Base-by-base conservation (phyloP, 441 rosid genomes). In the Gossypium schwendimanii region DNA sequence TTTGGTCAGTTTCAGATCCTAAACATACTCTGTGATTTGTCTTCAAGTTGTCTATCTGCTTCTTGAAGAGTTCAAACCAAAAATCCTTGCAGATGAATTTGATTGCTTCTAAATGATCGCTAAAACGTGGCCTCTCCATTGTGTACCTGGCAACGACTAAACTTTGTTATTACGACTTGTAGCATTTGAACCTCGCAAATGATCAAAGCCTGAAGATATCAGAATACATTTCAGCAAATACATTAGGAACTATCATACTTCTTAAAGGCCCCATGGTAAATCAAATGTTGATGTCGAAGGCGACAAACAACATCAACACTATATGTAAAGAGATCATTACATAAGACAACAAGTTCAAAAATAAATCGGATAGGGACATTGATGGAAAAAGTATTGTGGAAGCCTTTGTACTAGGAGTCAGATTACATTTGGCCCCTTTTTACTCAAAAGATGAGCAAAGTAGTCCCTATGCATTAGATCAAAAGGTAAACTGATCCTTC, bases 81-180 rank as follows among this genome's bases (percentile, higher is more conserved):
- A 95, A 95, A 76, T 95, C 99, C 80, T 95, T 91, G 86, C 98
- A 95, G 75, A 95, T 95, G 85, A 92, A 92, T 86, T 95, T 95
- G 82, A 92, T 95, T 49, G 98, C 99, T 74, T 95, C 99, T 6
- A 95, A 79, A 87, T 95, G 95, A 78, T 95, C 97, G 52, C 78
- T 81, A 80, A 92, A 95, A 33, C 98, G 81, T 14, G 96, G 98
- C 55, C 97, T 88, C 77, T 94, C 99, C 93, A 94, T 88, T 0
- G 97, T 91, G 79, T 94, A 94, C 78, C 98, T 94, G 75, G 65
- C 41, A 70, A 78, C 15, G 12, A 33, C 41, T 3, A 73, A 71
- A 21, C 55, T 47, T 64, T 1, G 44, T 26, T 28, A 62, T 49
- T 53, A 69, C 39, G 2, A 52, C 6, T 53, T 15, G 15, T 10